Evolutionary conservation across 1,284 basidiomycete genomes (phyloP).

Genomic region (Inonotus obliquus): DNA sequence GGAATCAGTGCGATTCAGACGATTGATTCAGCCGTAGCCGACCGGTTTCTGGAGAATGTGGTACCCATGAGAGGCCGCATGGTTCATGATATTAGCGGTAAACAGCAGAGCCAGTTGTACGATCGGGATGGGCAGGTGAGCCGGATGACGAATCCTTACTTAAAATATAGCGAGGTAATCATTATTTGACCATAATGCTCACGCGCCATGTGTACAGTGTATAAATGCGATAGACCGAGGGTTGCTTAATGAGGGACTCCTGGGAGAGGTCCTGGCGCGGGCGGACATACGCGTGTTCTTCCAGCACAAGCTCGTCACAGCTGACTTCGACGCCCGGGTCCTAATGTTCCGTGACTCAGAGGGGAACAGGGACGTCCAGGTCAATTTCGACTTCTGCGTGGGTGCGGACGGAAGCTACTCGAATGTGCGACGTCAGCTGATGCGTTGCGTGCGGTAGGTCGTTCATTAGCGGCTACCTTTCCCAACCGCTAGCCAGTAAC

Average conservation of each 20-base stretch:
- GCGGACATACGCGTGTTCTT: conserved; percentile 72
- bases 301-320: conserved; percentile 69
- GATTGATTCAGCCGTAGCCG: conserved; percentile 71
- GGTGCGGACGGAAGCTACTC: conserved; percentile 91
- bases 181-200: not conserved
- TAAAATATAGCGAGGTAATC: not conserved
- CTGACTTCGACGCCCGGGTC: conserved; percentile 68
- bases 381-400: conserved; percentile 77
- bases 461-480: conserved; percentile 19
- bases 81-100: conserved; percentile 81
- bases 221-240: conserved; percentile 93
- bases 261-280: conserved; percentile 62
- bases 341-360: conserved; percentile 45
- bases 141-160: conserved; percentile 20
- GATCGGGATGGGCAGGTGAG: conserved; percentile 83
- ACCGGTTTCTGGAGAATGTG: conserved; percentile 71
- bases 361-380: conserved; percentile 40
- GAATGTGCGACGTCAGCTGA: conserved; percentile 81
- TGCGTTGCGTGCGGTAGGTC: conserved; percentile 81
- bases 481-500: not conserved
- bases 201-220: conserved; percentile 43
- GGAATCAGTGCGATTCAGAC: conserved; percentile 84
- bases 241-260: conserved; percentile 81
- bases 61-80: conserved; percentile 96
- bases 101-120: conserved; percentile 78